Evolutionary conservation across 2,329 filamentous ascomycete genomes (phyloP).

Genomic region (Aschersonia sp.): DNA sequence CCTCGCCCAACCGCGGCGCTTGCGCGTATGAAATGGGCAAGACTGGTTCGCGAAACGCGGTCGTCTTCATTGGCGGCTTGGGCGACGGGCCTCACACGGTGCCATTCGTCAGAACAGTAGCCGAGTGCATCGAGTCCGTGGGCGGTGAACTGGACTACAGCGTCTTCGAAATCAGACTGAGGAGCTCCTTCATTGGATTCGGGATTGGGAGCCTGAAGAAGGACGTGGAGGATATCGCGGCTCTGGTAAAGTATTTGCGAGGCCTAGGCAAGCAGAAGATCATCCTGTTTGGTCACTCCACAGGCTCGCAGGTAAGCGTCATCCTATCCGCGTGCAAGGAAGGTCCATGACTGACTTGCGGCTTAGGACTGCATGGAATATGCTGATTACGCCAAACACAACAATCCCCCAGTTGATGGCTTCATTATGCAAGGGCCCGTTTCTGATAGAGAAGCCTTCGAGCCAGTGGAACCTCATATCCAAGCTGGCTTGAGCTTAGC

Average conservation of each 20-base stretch:
- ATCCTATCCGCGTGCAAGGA: neutral
- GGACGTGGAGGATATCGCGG: constrained; percentile 38
- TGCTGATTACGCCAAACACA: constrained; percentile 24
- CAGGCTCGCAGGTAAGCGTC: constrained; percentile 35
- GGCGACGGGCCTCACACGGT: constrained; percentile 55
- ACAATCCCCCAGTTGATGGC: constrained; percentile 48
- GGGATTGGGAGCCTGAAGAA: constrained; percentile 33
- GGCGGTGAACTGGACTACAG: constrained; percentile 28
- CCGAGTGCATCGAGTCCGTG: constrained; percentile 23
- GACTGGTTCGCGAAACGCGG: constrained; percentile 33
- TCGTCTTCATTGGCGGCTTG: constrained; percentile 58
- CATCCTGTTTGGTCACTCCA: constrained; percentile 44
- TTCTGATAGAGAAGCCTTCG: constrained; percentile 54
- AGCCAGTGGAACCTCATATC: constrained; percentile 27
- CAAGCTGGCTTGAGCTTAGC: constrained; percentile 33
- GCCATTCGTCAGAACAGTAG: constrained; percentile 36
- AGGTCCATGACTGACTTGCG: neutral
- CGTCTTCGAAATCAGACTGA: constrained; percentile 40
- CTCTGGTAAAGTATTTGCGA: constrained; percentile 39
- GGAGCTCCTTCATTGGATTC: constrained; percentile 38
- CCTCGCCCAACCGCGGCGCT: constrained; percentile 22
- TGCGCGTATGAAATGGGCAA: constrained; percentile 33
- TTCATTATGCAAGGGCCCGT: constrained; percentile 70
- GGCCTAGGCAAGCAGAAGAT: constrained; percentile 33
- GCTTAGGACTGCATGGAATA: constrained; percentile 44